Evolutionary conservation across 305 asterid genomes (phyloP).

Genomic region (Fraxinus greggii): DNA sequence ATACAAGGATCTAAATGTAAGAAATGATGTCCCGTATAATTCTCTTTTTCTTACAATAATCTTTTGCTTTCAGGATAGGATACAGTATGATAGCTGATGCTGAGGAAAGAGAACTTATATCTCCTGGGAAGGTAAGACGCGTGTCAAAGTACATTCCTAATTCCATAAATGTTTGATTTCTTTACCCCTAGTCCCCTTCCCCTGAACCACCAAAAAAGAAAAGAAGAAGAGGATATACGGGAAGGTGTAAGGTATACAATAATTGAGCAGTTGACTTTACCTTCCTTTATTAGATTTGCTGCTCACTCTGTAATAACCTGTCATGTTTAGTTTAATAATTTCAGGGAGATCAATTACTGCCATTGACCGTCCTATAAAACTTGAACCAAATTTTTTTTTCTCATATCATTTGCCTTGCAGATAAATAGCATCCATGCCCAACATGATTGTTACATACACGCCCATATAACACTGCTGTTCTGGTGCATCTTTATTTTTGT

Average conservation of each 20-base stretch:
- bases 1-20: neutral
- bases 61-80: constrained; percentile 77
- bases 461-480: neutral
- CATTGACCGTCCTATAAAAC: neutral
- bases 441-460: neutral
- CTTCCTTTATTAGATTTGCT: neutral
- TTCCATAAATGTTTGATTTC: neutral
- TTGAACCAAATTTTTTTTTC: neutral
- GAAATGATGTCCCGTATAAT: neutral
- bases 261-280: neutral
- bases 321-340: neutral
- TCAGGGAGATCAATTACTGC: neutral
- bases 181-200: neutral
- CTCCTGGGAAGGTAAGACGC: constrained; percentile 82
- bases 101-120: constrained; percentile 80
- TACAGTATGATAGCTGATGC: constrained; percentile 88
- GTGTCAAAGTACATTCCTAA: neutral
- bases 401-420: neutral
- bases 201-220: neutral
- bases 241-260: neutral
- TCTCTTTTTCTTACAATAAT: constrained; percentile 9
- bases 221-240: neutral
- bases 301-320: neutral
- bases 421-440: neutral
- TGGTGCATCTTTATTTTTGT: neutral